A percentile compares a stretch with the other conserved stretches of the same genome.
These are phyloP conservation scores for Lichtheimia ornata DNA, from an alignment of 371 early-diverging fungal genomes.

Conservation along the genomic window DNA sequence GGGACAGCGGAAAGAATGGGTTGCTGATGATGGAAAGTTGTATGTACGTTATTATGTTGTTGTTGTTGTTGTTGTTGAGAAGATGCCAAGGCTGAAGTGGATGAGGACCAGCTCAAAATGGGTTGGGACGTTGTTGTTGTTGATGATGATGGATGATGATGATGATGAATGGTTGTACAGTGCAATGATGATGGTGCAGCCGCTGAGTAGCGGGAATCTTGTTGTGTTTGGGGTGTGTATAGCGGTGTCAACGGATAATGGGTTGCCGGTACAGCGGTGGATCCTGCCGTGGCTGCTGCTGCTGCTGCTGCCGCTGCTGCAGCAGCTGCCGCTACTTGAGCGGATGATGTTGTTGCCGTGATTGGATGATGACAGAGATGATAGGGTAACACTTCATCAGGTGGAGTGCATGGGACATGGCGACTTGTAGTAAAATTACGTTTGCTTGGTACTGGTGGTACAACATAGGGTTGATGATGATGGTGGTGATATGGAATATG, in stretches of 20 bases:
- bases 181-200: constrained; percentile 3
- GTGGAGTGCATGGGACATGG: constrained; percentile 21
- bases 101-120: constrained; percentile 50
- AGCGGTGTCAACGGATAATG: constrained; percentile 17
- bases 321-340: background rate
- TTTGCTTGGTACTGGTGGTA: constrained; percentile 10
- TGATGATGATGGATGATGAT: constrained; percentile 4
- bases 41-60: constrained; percentile 11
- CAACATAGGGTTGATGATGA: constrained; percentile 1
- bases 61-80: constrained; percentile 17
- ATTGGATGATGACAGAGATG: too few relatives aligned
- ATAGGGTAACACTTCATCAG: constrained; percentile 8
- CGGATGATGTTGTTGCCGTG: background rate
- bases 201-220: too few relatives aligned
- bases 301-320: background rate
- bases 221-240: constrained; percentile 7
- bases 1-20: background rate
- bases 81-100: constrained; percentile 20
- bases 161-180: background rate
- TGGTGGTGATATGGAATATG: too few relatives aligned
- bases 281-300: background rate
- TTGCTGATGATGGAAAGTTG: constrained; percentile 8
- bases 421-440: too few relatives aligned
- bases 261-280: background rate
- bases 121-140: constrained; percentile 20